Percentiles rank a stretch among this genome's conserved stretches.
These are phyloP conservation scores for Toxicodendron radicans DNA, from an alignment of 345 rosid genomes.

Conservation along the genomic window DNA sequence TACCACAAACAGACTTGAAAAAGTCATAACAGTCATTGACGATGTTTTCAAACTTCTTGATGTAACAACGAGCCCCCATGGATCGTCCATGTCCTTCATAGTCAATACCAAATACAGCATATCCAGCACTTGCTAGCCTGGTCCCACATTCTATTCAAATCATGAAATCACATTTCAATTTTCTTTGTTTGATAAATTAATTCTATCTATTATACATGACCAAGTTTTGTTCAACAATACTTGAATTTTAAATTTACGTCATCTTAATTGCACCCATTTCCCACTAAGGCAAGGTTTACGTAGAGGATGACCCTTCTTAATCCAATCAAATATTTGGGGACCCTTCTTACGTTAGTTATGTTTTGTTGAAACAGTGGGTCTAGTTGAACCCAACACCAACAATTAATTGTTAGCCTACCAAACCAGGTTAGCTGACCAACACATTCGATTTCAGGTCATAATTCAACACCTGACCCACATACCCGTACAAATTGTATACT, in stretches of 20 bases:
- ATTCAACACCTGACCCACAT: conserved; percentile 14
- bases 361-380: conserved; percentile 7
- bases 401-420: conserved; percentile 24
- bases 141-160: conserved; percentile 67
- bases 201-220: no score
- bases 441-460: conserved; percentile 4
- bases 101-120: conserved; percentile 88
- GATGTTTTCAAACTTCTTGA: conserved; percentile 72
- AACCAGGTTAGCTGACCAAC: conserved; percentile 23
- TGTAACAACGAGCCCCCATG: conserved; percentile 84
- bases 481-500: background rate
- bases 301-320: background rate
- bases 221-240: background rate
- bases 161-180: conserved; percentile 6
- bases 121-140: conserved; percentile 71
- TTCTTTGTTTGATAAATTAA: no score
- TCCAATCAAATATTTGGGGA: background rate
- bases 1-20: conserved; percentile 75
- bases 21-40: conserved; percentile 71
- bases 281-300: background rate
- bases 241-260: no score
- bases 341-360: background rate
- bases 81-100: conserved; percentile 94
- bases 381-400: background rate
- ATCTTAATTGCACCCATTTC: background rate